Base-by-base conservation (phyloP, 192 early-diverging fungal species). In the Coemansia sp. region DNA sequence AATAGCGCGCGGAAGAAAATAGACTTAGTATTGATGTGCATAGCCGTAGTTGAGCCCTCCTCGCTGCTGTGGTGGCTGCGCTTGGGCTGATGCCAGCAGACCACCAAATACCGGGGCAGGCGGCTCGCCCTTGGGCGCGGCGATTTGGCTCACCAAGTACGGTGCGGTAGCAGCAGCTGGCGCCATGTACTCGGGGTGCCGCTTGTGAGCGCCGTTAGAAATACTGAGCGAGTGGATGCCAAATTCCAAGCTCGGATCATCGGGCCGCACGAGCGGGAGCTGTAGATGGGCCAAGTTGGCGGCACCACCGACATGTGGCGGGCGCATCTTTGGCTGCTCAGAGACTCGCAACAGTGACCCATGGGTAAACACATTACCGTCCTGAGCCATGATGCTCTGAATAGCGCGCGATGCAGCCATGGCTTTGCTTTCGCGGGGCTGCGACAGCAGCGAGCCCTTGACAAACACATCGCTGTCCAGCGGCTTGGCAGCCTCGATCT, bases 361-460 rank as follows among this genome's bases (percentile, higher is more conserved):
- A 26, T 79, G 77, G n/a, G 77, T 64, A 57, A 79, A 79, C 50
- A 79, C 77, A 34, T 79, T 73, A 43, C 77, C 77, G 37, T 71
- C 42, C 13, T 79, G 71, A 0, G 71, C 77, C 77, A 79, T 70
- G 9, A 74, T 51, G 59, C 55, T 68, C 68, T 79, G 77, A 69
- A 79, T 79, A 5, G 77, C 77, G 16, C 77, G 67, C 62, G 77
- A 79, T 21, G 77, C 77, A n/a, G 72, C 72, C 42, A 79, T 55
- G 24, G 77, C 77, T 26, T 79, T 79, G 69, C 77, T 79, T 65
- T 74, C 77, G 34, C 77, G 67, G 35, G 77, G 67, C 69, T 79
- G 77, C 26, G 77, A 63, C 40, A 79, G 62, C 51, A 79, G 68
- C 53, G 77, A 79, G 1, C 77, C 77, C 65, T 79, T 79, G 57